Conservation (phyloP, 305 asterid species). For the Stenogyne calaminthoides region DNA sequence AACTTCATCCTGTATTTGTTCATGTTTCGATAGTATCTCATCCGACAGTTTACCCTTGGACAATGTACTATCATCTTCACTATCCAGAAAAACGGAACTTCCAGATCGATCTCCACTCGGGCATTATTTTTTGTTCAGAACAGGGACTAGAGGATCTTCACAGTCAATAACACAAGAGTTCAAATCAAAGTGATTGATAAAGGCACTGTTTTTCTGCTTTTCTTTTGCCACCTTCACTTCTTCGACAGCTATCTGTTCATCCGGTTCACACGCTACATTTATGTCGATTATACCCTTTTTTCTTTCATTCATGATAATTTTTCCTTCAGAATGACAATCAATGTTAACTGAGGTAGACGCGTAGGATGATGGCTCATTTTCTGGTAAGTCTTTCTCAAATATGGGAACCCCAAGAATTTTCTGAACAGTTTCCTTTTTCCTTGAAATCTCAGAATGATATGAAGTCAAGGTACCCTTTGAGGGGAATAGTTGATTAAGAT, state of each 20-base stretch:
- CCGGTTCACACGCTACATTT: slow-evolving; percentile 71
- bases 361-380: slow-evolving; percentile 40
- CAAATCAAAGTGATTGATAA: slow-evolving; percentile 57
- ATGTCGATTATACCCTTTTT: slow-evolving; percentile 70
- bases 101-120: slow-evolving; percentile 65
- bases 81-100: slow-evolving; percentile 53
- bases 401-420: slow-evolving; percentile 80
- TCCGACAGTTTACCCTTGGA: slow-evolving; percentile 36
- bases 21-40: slow-evolving; percentile 32
- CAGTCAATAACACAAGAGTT: slow-evolving; percentile 66
- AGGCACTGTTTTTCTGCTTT: slow-evolving; percentile 31
- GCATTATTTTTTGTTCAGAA: slow-evolving; percentile 33
- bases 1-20: slow-evolving; percentile 46
- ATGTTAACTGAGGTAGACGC: slow-evolving; percentile 41
- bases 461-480: slow-evolving; percentile 29
- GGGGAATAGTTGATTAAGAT: slow-evolving; percentile 40
- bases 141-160: slow-evolving; percentile 56
- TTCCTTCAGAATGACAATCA: slow-evolving; percentile 34
- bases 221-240: slow-evolving; percentile 36
- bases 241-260: slow-evolving; percentile 47
- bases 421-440: slow-evolving; percentile 37
- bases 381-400: slow-evolving; percentile 42
- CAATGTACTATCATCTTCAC: slow-evolving; percentile 52
- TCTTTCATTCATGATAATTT: slow-evolving; percentile 33
- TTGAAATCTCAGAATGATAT: slow-evolving; percentile 33